phyloP scores from a whole-genome alignment of 164 flowering plant genomes.

The Dillenia turbinata region DNA sequence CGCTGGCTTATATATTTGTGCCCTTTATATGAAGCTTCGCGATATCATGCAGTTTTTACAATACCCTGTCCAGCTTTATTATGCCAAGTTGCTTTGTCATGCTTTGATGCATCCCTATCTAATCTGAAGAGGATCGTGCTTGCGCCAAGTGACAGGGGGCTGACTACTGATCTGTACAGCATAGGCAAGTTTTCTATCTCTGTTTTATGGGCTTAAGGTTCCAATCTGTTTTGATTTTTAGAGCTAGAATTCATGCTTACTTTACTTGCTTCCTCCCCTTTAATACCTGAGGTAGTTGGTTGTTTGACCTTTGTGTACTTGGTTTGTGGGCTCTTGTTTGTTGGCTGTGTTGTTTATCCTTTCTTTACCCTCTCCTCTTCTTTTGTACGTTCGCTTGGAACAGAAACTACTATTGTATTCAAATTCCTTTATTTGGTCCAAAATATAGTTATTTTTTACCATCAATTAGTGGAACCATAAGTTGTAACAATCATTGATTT shows the following conservation, averaged over 20 bases:
- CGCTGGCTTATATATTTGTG: slow-evolving; percentile 5
- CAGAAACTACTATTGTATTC: too few species aligned
- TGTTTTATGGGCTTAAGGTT: slow-evolving; percentile 19
- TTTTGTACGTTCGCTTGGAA: too few species aligned
- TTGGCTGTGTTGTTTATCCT: too few species aligned
- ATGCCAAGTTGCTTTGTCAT: slow-evolving; percentile 21
- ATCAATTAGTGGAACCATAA: too few species aligned
- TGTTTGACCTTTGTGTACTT: too few species aligned
- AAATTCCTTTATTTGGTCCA: too few species aligned
- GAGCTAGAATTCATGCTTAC: slow-evolving; percentile 7
- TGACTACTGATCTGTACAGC: slow-evolving; percentile 14
- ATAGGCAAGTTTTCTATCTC: slow-evolving; percentile 53
- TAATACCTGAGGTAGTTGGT: too few species aligned
- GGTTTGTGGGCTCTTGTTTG: too few species aligned
- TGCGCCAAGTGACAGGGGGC: slow-evolving; percentile 23
- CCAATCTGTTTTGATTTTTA: slow-evolving; percentile 10
- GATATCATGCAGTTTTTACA: slow-evolving; percentile 10
- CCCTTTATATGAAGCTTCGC: slow-evolving; percentile 7
- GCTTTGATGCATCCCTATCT: slow-evolving; percentile 16
- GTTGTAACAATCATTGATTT: too few species aligned
- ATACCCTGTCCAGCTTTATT: slow-evolving; percentile 12
- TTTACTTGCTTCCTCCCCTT: slow-evolving; percentile 2
- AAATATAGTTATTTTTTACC: too few species aligned
- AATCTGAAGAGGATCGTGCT: slow-evolving; percentile 20
- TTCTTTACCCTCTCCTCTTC: too few species aligned